phyloP scores from a whole-genome alignment of 441 rosid genomes.

The Syzygium syzygioides region DNA sequence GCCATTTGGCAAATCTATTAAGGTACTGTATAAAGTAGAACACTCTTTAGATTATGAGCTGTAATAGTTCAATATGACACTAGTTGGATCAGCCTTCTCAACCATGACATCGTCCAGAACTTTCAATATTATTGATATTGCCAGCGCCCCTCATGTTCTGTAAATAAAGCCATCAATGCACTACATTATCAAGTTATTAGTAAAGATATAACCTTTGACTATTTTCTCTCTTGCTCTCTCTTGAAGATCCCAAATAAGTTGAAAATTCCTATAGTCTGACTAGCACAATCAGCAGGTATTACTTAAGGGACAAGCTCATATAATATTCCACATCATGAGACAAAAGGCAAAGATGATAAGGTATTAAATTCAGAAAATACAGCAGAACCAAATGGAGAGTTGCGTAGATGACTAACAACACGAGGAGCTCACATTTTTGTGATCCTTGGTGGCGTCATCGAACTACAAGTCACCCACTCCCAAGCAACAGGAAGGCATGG shows the following conservation, averaged over 20 bases:
- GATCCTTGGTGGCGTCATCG: constrained; percentile 71
- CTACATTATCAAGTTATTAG: not conserved
- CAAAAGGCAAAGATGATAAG: not conserved
- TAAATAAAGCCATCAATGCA: not conserved
- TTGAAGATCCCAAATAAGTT: not conserved
- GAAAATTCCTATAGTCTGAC: not conserved
- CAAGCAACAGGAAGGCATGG: constrained; percentile 82
- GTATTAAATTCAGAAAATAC: not conserved
- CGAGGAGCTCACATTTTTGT: constrained; percentile 64
- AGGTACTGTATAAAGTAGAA: not conserved
- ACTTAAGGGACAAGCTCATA: not conserved
- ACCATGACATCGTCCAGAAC: not conserved
- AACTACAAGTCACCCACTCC: constrained; percentile 80
- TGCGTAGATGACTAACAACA: not conserved
- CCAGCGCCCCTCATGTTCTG: not conserved
- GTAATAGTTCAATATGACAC: not conserved
- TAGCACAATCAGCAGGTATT: not conserved
- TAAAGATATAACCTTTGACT: not conserved
- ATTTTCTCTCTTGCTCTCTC: not conserved
- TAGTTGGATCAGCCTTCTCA: not conserved
- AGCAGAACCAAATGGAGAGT: not conserved
- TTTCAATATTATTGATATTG: not conserved
- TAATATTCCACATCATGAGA: not conserved
- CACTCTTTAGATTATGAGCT: not conserved
- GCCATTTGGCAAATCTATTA: not conserved